Evolutionary conservation across 495 filamentous ascomycete genomes (phyloP).

Genomic region (Trichoderma erinaceum): DNA sequence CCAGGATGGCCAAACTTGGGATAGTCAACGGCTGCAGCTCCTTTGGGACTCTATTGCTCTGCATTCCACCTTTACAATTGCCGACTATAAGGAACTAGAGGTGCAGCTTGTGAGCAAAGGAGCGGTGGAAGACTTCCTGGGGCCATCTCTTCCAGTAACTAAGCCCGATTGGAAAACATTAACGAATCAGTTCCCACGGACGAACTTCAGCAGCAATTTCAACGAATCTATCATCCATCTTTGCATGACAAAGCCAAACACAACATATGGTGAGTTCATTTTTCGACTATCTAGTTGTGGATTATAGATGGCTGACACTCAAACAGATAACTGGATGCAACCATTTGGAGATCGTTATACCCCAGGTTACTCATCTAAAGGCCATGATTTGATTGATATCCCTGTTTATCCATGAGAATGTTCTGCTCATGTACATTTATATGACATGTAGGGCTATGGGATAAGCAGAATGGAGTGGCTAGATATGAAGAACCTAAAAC

Average conservation of each 20-base stretch:
- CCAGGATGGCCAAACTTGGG: slow-evolving; percentile 18
- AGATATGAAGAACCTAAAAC: no score
- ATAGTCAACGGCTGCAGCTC: slow-evolving; percentile 19
- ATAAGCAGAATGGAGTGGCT: no score
- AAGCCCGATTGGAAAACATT: slow-evolving; percentile 17
- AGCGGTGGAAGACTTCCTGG: slow-evolving; percentile 19
- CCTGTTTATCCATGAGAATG: background rate
- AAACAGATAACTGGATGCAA: background rate
- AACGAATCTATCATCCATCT: slow-evolving; percentile 19
- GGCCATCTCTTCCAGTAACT: slow-evolving; percentile 8
- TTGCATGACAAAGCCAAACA: slow-evolving; percentile 20
- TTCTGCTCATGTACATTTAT: background rate
- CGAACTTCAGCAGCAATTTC: slow-evolving; percentile 15
- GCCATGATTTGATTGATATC: background rate
- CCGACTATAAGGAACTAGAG: slow-evolving; percentile 23
- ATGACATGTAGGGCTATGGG: no score
- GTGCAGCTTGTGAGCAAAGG: slow-evolving; percentile 19
- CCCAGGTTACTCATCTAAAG: background rate
- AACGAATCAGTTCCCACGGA: slow-evolving; percentile 20
- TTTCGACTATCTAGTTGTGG: background rate
- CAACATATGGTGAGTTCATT: slow-evolving; percentile 21
- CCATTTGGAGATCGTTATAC: background rate
- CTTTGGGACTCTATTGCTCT: slow-evolving; percentile 26
- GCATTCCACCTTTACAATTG: slow-evolving; percentile 19
- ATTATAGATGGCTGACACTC: background rate